A percentile compares a stretch with the other conserved stretches of the same genome.
Conservation (phyloP, 2,329 filamentous ascomycete species). For the Venturia effusa region DNA sequence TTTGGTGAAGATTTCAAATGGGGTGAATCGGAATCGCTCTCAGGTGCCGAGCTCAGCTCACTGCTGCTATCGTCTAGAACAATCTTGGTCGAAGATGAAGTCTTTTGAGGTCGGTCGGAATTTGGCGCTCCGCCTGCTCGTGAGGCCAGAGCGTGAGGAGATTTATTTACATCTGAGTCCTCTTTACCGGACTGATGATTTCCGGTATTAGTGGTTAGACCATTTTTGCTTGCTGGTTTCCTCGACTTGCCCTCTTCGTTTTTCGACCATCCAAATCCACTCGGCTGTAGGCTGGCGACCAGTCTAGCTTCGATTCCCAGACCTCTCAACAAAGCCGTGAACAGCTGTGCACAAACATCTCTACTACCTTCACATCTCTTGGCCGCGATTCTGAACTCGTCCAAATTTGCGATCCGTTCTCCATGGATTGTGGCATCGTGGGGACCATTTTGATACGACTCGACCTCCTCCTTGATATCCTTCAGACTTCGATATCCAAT, state of each 20-base stretch:
- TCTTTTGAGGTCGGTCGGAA: neutral
- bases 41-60: constrained; percentile 25
- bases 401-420: constrained; percentile 57
- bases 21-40: constrained; percentile 40
- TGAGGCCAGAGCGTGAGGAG: neutral
- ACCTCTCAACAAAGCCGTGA: constrained; percentile 72
- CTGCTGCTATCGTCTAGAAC: neutral
- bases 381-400: constrained; percentile 60
- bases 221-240: constrained; percentile 19
- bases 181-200: neutral
- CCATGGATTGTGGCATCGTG: constrained; percentile 58
- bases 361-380: constrained; percentile 66
- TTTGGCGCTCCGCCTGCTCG: neutral
- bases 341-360: constrained; percentile 80
- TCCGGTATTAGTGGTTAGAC: neutral
- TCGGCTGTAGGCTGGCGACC: constrained; percentile 72
- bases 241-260: constrained; percentile 59
- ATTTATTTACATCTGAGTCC: neutral
- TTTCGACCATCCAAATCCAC: constrained; percentile 87
- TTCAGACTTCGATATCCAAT: constrained; percentile 75
- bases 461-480: constrained; percentile 59
- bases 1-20: constrained; percentile 46
- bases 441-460: constrained; percentile 53
- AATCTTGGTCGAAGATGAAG: neutral
- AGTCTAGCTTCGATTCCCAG: constrained; percentile 74